Base-by-base conservation (phyloP, 2,329 filamentous ascomycete genomes). In the Drechslerella stenobrocha region DNA sequence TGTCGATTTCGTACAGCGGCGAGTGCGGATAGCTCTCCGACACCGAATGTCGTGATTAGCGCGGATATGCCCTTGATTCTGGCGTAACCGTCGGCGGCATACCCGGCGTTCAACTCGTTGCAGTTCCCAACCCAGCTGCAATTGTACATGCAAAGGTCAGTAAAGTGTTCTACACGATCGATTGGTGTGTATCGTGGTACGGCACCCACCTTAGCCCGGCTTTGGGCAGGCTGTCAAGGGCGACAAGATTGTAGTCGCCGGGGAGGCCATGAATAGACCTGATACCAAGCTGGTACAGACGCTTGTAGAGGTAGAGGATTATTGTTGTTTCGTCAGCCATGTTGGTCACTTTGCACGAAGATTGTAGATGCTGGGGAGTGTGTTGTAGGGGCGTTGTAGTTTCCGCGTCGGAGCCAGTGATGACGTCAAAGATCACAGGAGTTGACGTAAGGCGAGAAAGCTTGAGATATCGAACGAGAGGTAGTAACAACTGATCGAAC, bases 21-120 rank as follows among this genome's bases (percentile, higher is more conserved):
- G 73, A 89, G 79, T 48, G 87, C 86, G 1, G 86, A 89, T n/a
- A 87, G 80, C 74, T 87, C 84, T 52, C 84, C 72, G 2, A 90
- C 87, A 52, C 87, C 88, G 70, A 90, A 90, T 0, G 87, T 89
- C 37, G 87, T 90, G 71, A 90, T 77, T 47, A 90, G 76, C 26
- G 87, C 87, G 2, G 82, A 81, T 30, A 89, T 84, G 42, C 86
- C 85, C 59, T 87, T 87, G 65, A 89, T 81, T 70, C 87, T 82
- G 58, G 87, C 87, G 74, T 90, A 90, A 22, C 87, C 88, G 77
- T 90, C 88, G n/a, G 88, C 86, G 24, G 87, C 87, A 73, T 90
- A 90, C 15, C 85, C 86, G 45, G 86, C 86, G 74, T 89, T 89
- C 63, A 89, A 80, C 75, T 89, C 87, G 73, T 89, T 89, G 71